Percentiles rank a stretch among this genome's conserved stretches.
These are phyloP conservation scores for Eragrostis tef DNA, from an alignment of 202 grass and related monocot species.

Conservation along the genomic window DNA sequence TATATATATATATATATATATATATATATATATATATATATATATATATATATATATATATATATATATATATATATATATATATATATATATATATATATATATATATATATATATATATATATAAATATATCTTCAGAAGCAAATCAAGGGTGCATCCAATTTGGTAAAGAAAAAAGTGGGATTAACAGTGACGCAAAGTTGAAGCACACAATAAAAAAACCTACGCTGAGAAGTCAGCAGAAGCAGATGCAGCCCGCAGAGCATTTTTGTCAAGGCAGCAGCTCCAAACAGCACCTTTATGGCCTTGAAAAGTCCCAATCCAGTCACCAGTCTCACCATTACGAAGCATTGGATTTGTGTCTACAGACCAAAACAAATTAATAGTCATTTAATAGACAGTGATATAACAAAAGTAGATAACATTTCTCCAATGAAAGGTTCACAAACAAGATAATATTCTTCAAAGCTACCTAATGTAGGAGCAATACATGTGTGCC, in stretches of 20 bases:
- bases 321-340: conserved; percentile 99
- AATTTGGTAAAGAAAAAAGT: background rate
- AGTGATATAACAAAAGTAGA: conserved; percentile 14
- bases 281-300: conserved; percentile 98
- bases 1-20: too few relatives aligned
- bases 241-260: conserved; percentile 86
- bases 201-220: conserved; percentile 28
- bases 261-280: conserved; percentile 91
- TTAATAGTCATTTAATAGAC: background rate
- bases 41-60: too few relatives aligned
- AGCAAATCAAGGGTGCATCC: conserved; percentile 1
- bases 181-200: background rate
- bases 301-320: conserved; percentile 98
- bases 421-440: background rate
- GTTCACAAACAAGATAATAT: background rate
- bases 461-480: background rate
- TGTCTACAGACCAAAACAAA: conserved; percentile 61
- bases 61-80: too few relatives aligned
- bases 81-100: too few relatives aligned
- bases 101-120: too few relatives aligned
- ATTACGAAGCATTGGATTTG: conserved; percentile 97
- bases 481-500: background rate
- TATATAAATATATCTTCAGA: background rate
- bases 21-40: too few relatives aligned
- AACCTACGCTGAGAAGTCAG: conserved; percentile 95